phyloP scores from a whole-genome alignment of 2,329 filamentous ascomycete genomes.

The Aureobasidium sp. region DNA sequence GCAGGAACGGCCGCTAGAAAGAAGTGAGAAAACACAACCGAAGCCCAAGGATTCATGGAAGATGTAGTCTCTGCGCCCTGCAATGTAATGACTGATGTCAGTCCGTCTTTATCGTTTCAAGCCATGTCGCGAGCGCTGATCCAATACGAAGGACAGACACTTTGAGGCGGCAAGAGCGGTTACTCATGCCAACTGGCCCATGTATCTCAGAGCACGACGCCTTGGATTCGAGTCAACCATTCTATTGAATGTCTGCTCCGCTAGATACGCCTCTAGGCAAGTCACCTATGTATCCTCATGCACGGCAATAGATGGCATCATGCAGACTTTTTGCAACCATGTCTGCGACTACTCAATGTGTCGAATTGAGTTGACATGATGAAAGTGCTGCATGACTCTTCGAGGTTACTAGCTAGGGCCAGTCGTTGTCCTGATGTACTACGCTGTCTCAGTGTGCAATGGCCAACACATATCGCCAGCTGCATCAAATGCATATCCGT shows the following conservation, averaged over 20 bases:
- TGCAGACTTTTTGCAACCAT: background rate
- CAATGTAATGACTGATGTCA: constrained; percentile 4
- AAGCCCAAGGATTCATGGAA: background rate
- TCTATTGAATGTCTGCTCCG: background rate
- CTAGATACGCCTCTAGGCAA: background rate
- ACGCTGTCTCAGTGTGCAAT: background rate
- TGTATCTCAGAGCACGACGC: background rate
- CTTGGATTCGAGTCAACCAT: background rate
- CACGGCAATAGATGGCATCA: no score
- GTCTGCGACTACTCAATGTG: background rate
- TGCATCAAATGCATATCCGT: constrained; percentile 5
- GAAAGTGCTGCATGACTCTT: background rate
- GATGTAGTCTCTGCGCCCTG: background rate
- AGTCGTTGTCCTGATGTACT: background rate
- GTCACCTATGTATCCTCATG: no score
- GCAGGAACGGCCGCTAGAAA: constrained; percentile 12
- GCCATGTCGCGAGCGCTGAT: background rate
- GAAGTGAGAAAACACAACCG: background rate
- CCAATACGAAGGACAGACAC: background rate
- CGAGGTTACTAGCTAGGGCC: background rate
- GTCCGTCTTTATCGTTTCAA: background rate
- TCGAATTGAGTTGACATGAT: background rate
- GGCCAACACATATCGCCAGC: constrained; percentile 1
- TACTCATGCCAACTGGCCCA: background rate
- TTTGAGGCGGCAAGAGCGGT: background rate